A percentile compares a stretch with the other conserved stretches of the same genome.
These are phyloP conservation scores for Pseudogymnoascus sp. DNA, from an alignment of 2,329 filamentous ascomycete species.

Conservation along the genomic window DNA sequence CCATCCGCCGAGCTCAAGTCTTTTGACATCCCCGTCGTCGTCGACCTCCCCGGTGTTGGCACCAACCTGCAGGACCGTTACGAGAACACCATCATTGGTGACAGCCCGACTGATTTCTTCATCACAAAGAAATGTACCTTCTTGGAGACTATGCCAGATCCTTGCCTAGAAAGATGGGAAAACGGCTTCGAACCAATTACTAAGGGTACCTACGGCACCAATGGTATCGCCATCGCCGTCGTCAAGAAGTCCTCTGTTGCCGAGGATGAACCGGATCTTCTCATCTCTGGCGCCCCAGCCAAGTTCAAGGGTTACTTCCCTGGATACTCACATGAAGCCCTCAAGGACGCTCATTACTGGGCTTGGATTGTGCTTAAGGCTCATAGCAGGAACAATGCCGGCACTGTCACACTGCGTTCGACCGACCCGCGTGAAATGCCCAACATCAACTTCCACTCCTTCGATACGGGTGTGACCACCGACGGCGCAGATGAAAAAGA, in stretches of 20 bases:
- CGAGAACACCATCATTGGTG: slow-evolving; percentile 40
- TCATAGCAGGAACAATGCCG: slow-evolving; percentile 54
- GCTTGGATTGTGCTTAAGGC: slow-evolving; percentile 45
- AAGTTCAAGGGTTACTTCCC: slow-evolving; percentile 37
- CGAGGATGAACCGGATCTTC: slow-evolving; percentile 33
- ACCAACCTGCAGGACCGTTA: slow-evolving; percentile 54
- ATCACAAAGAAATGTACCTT: slow-evolving; percentile 32
- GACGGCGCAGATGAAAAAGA: slow-evolving; percentile 12
- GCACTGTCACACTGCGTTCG: slow-evolving; percentile 53
- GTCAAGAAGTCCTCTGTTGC: slow-evolving; percentile 28
- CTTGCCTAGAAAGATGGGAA: slow-evolving; percentile 28
- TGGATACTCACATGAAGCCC: slow-evolving; percentile 31
- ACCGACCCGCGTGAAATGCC: slow-evolving; percentile 57
- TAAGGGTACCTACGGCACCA: slow-evolving; percentile 31
- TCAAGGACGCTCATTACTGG: slow-evolving; percentile 34
- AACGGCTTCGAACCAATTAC: slow-evolving; percentile 13
- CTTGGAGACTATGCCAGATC: slow-evolving; percentile 30
- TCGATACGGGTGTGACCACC: slow-evolving; percentile 35
- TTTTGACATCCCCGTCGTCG: slow-evolving; percentile 44
- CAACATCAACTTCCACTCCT: slow-evolving; percentile 55
- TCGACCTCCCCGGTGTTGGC: slow-evolving; percentile 56
- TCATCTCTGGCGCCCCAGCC: slow-evolving; percentile 26
- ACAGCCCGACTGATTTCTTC: slow-evolving; percentile 33
- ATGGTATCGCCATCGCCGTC: slow-evolving; percentile 41
- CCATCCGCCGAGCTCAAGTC: slow-evolving; percentile 32